Evolutionary conservation across 2,329 filamentous ascomycete species (phyloP).

Genomic region (Knoxdaviesia capensis): DNA sequence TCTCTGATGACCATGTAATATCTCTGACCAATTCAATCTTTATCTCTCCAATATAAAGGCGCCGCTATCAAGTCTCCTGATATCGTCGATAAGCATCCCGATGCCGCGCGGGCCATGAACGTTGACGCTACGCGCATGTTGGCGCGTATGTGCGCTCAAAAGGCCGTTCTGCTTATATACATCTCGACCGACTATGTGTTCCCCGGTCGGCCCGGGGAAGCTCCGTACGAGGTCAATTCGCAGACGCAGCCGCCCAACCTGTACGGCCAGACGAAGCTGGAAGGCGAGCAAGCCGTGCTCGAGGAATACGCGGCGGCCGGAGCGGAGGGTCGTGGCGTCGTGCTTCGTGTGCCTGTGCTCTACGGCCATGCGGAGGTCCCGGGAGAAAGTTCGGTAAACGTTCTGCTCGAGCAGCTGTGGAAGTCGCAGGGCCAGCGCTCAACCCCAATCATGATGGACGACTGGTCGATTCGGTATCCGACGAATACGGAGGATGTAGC

Average conservation of each 20-base stretch:
- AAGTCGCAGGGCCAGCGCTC: conserved; percentile 41
- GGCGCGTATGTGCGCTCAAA: conserved; percentile 41
- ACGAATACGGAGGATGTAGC: conserved; percentile 80
- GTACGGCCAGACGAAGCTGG: conserved; percentile 43
- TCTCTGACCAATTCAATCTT: no score
- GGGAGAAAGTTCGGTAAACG: conserved; percentile 66
- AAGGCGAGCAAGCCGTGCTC: conserved; percentile 45
- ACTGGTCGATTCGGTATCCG: conserved; percentile 69
- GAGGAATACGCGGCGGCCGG: conserved; percentile 29
- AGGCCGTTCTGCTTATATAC: conserved; percentile 48
- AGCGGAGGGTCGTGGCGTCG: conserved; percentile 36
- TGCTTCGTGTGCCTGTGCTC: conserved; percentile 64
- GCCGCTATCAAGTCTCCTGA: conserved; percentile 81
- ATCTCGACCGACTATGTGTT: conserved; percentile 76
- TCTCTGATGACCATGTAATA: no score
- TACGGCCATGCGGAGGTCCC: conserved; percentile 57
- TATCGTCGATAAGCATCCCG: conserved; percentile 61
- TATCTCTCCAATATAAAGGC: conserved; percentile 22
- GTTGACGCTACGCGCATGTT: conserved; percentile 48
- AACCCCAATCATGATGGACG: conserved; percentile 49
- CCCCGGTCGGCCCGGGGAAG: conserved; percentile 52
- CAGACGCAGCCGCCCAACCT: conserved; percentile 53
- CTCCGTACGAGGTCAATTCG: conserved; percentile 53
- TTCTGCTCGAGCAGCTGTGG: conserved; percentile 57
- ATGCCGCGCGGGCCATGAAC: conserved; percentile 54